Conservation (phyloP, 108 stramenopile species). For the Conticribra weissflogii region DNA sequence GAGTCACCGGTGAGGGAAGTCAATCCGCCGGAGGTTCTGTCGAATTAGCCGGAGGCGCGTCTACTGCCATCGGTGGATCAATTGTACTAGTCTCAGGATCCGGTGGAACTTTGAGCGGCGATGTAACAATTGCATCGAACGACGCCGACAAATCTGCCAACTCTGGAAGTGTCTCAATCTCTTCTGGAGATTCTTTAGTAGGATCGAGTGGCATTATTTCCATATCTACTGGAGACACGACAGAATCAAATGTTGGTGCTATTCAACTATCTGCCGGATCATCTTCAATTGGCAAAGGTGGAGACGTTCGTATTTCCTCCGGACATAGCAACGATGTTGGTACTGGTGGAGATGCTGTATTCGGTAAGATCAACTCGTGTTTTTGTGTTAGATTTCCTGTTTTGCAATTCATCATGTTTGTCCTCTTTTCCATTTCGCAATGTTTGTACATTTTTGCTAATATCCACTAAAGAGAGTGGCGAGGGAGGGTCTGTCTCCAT, state of each 20-base stretch:
- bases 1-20: slow-evolving; percentile 15
- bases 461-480: slow-evolving; percentile 21
- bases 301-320: slow-evolving; percentile 13
- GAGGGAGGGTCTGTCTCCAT: slow-evolving; percentile 22
- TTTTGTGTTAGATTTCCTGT: no score
- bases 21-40: slow-evolving; percentile 33
- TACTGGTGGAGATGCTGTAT: slow-evolving; percentile 16
- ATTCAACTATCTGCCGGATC: slow-evolving; percentile 20
- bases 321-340: slow-evolving; percentile 25
- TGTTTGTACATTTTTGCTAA: neutral
- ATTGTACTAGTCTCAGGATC: slow-evolving; percentile 18
- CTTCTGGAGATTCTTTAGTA: slow-evolving; percentile 14
- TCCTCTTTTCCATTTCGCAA: no score
- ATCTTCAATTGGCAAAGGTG: slow-evolving; percentile 18
- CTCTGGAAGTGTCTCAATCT: slow-evolving; percentile 7
- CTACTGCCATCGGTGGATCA: slow-evolving; percentile 9
- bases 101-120: slow-evolving; percentile 14
- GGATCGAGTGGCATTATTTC: slow-evolving; percentile 17
- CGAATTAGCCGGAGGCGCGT: slow-evolving; percentile 10
- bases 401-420: no score
- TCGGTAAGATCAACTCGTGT: slow-evolving; percentile 20
- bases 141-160: neutral
- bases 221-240: slow-evolving; percentile 21
- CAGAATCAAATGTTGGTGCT: slow-evolving; percentile 13
- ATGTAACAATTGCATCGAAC: slow-evolving; percentile 10